These are phyloP conservation scores for Salix purpurea DNA, from an alignment of 345 rosid genomes.

Conservation along the genomic window DNA sequence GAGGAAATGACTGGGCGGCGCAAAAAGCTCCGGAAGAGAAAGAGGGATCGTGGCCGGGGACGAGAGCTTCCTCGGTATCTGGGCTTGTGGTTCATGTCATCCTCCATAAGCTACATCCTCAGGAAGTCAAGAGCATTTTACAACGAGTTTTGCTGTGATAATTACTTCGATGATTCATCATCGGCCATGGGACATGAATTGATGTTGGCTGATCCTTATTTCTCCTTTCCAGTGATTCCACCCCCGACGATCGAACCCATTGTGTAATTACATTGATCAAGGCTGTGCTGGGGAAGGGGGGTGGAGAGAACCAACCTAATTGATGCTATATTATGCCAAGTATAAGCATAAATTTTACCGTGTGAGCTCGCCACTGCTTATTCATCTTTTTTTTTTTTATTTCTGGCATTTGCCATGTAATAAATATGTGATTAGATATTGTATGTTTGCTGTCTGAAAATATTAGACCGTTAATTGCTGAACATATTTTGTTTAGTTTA, in stretches of 20 bases:
- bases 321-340: too few relatives aligned
- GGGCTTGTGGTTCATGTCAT: conserved; percentile 32
- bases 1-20: background rate
- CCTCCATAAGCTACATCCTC: conserved; percentile 35
- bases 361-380: too few relatives aligned
- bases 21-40: background rate
- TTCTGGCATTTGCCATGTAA: too few relatives aligned
- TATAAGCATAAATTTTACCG: too few relatives aligned
- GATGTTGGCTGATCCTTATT: conserved; percentile 36
- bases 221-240: conserved; percentile 39
- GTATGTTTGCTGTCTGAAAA: too few relatives aligned
- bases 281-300: too few relatives aligned
- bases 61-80: background rate
- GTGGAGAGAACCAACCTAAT: too few relatives aligned
- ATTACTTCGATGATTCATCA: background rate
- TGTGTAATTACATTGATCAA: too few relatives aligned
- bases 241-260: background rate
- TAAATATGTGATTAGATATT: too few relatives aligned
- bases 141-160: conserved; percentile 39
- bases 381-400: too few relatives aligned
- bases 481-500: too few relatives aligned
- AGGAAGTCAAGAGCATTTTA: conserved; percentile 45
- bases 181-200: conserved; percentile 1
- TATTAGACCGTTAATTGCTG: too few relatives aligned
- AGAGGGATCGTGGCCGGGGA: background rate